phyloP scores from a whole-genome alignment of 1,139 yeast genomes.

The Hanseniaspora gamundiae region DNA sequence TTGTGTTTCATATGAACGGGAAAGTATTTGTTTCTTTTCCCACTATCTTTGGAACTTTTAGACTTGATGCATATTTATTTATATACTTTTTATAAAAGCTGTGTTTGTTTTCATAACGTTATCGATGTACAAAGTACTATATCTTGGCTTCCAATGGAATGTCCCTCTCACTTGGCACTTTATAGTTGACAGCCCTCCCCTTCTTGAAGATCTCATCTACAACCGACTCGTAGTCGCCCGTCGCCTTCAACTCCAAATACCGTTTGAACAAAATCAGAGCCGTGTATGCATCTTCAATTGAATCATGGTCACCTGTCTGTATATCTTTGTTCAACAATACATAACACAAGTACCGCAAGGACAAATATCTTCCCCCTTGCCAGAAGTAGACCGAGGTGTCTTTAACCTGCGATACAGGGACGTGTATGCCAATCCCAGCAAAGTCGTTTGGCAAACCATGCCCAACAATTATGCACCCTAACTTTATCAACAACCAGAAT shows the following conservation, averaged over 20 bases:
- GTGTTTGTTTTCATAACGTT: too few species aligned
- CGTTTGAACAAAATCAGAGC: slow-evolving; percentile 70
- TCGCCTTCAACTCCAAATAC: slow-evolving; percentile 46
- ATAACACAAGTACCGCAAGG: slow-evolving; percentile 84
- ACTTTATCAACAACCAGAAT: slow-evolving; percentile 74
- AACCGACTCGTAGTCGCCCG: slow-evolving; percentile 48
- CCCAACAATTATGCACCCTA: slow-evolving; percentile 90
- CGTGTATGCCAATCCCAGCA: slow-evolving; percentile 81
- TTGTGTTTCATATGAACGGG: too few species aligned
- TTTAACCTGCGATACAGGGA: slow-evolving; percentile 72
- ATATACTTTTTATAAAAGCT: too few species aligned
- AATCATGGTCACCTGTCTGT: slow-evolving; percentile 90
- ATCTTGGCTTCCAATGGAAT: neutral
- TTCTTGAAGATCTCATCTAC: slow-evolving; percentile 49
- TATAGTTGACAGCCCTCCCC: slow-evolving; percentile 4
- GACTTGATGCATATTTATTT: too few species aligned
- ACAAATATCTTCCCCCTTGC: slow-evolving; percentile 59
- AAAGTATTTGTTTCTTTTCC: too few species aligned
- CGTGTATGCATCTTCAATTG: slow-evolving; percentile 88
- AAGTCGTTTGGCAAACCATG: slow-evolving; percentile 90
- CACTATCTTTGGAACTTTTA: too few species aligned
- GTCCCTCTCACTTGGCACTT: slow-evolving; percentile 1
- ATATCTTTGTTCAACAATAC: slow-evolving; percentile 62
- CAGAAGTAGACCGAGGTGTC: slow-evolving; percentile 81
- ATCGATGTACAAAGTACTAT: too few species aligned